Evolutionary conservation across 306 rosid species (phyloP).

Genomic region (Casuarina equisetifolia): DNA sequence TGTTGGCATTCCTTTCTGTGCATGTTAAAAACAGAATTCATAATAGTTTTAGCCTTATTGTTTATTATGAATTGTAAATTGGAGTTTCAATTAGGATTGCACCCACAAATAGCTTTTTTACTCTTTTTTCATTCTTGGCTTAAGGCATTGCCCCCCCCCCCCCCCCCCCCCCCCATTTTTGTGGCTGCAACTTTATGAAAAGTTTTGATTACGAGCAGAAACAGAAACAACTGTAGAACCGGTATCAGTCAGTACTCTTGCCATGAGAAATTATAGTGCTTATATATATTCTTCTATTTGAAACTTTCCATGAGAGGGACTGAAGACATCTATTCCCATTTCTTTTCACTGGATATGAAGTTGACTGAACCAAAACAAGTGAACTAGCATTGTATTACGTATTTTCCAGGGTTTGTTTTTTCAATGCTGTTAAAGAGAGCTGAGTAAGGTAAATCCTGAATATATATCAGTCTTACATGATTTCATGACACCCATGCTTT

Average conservation of each 20-base stretch:
- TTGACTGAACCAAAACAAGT: slow-evolving; percentile 34
- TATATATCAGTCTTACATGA: slow-evolving; percentile 72
- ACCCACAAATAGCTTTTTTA: background rate
- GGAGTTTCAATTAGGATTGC: background rate
- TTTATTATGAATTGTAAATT: background rate
- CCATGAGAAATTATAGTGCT: slow-evolving; percentile 12
- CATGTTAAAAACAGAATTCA: background rate
- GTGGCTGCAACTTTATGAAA: background rate
- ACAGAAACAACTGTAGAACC: background rate
- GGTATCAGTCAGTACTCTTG: slow-evolving; percentile 16
- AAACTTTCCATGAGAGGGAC: slow-evolving; percentile 30
- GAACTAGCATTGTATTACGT: slow-evolving; percentile 33
- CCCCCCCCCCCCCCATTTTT: background rate
- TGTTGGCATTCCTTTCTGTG: background rate
- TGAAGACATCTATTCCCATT: slow-evolving; percentile 34
- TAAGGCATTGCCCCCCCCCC: background rate
- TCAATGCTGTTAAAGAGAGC: slow-evolving; percentile 64
- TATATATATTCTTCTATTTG: background rate
- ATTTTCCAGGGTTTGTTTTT: slow-evolving; percentile 45
- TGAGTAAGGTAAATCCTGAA: slow-evolving; percentile 80
- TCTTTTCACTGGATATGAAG: slow-evolving; percentile 26
- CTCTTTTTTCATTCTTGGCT: background rate
- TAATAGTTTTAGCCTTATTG: background rate
- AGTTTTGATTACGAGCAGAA: background rate
- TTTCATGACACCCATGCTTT: slow-evolving; percentile 97